Percentiles rank a stretch among this genome's conserved stretches.
These are phyloP conservation scores for Nannizziopsis arthrosporioides DNA, from an alignment of 2,329 filamentous ascomycete species.

Conservation along the genomic window DNA sequence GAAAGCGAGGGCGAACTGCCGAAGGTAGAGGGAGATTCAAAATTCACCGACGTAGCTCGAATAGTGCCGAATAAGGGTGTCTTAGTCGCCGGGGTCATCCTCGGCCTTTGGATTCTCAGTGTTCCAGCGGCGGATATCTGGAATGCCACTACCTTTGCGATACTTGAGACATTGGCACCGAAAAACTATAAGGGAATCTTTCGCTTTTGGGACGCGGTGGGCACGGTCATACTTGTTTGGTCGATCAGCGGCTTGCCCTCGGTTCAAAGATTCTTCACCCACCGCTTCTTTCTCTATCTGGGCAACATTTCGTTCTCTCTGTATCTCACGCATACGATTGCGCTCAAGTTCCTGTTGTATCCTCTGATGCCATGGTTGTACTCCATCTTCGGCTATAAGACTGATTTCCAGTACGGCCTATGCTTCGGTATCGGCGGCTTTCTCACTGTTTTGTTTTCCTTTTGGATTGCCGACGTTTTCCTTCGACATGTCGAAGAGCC, in stretches of 20 bases:
- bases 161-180: constrained; percentile 31
- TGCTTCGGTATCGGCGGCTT: constrained; percentile 32
- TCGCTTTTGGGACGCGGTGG: constrained; percentile 32
- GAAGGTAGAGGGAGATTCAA: constrained; percentile 9
- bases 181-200: constrained; percentile 32
- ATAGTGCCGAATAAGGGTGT: constrained; percentile 13
- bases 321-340: constrained; percentile 35
- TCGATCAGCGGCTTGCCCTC: constrained; percentile 32
- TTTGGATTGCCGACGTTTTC: constrained; percentile 50
- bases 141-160: constrained; percentile 33
- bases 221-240: constrained; percentile 29
- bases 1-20: constrained; percentile 11
- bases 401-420: constrained; percentile 30
- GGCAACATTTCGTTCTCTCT: constrained; percentile 39
- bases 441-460: constrained; percentile 31
- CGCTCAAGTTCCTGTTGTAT: constrained; percentile 35
- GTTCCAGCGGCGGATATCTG: constrained; percentile 32
- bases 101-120: constrained; percentile 34
- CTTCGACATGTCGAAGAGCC: constrained; percentile 46
- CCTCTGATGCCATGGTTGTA: constrained; percentile 34
- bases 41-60: not conserved
- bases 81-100: constrained; percentile 29
- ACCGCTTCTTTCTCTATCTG: constrained; percentile 34
- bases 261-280: constrained; percentile 34
- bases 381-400: constrained; percentile 30